Base-by-base conservation (phyloP, 768 basidiomycete genomes). In the Suillus luteus region DNA sequence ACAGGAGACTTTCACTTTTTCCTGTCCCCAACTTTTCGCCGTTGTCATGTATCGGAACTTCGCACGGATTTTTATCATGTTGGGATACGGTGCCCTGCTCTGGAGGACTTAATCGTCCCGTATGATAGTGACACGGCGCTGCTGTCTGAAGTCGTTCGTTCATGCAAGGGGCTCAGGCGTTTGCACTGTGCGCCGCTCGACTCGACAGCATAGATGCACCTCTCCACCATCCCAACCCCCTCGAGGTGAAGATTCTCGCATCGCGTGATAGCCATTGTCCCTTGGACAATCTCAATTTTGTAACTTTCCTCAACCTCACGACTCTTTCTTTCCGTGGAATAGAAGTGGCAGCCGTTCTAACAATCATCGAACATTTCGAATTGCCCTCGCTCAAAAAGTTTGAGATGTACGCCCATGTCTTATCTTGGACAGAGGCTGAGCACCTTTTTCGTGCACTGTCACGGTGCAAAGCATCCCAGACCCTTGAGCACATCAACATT, bases 381-480 rank as follows among this genome's bases (percentile, higher is more conserved):
- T 58, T 58, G 3, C 55, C 55, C 10, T 58, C 55, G 24, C 55
- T 58, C 11, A 58, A 27, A 17, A 24, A 40, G 15, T 41, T 58
- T 6, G 38, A 38, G 17, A 27, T 58, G 55, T 24, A 40, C 11
- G 38, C 27, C 5, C 17, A 6, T 24, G 10, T 40, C 11, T 41
- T 58, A 40, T 11, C 9, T 58, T 40, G 2, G 10, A 38, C 5
- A 40, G 38, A 41, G 38, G 55, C 55, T 19, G 24, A 40, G 55
- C 24, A 19, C 17, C 38, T 58, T 38, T 40, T 24, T 12, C 17
- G 22, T 27, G 38, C 55, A 40, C 24, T 58, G 15, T 58, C 55
- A 19, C 55, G 12, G n/a, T 58, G 55, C 55, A 58, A 58, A 41
- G 38, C 55, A 27, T 41, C 22, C 24, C 38, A 58, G 24, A 58